Evolutionary conservation across 2,329 filamentous ascomycete species (phyloP).

Genomic region (Botrytis deweyae): DNA sequence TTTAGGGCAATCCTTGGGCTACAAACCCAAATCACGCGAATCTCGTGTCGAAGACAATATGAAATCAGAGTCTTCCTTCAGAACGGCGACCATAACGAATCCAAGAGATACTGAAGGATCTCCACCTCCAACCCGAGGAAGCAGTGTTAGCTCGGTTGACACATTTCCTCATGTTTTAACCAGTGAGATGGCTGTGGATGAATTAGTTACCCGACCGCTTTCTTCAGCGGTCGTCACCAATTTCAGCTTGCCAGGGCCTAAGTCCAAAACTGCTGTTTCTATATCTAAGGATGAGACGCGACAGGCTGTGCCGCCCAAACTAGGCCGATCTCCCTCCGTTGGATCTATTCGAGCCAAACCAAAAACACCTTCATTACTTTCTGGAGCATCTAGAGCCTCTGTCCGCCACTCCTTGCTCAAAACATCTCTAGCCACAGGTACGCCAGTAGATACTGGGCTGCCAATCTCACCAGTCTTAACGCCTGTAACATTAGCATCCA

Average conservation of each 20-base stretch:
- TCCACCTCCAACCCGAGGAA: constrained; percentile 22
- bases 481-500: background rate
- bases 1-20: background rate
- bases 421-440: constrained; percentile 26
- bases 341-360: constrained; percentile 21
- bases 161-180: constrained; percentile 32
- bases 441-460: constrained; percentile 31
- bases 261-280: constrained; percentile 8
- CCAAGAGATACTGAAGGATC: constrained; percentile 19
- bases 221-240: constrained; percentile 35
- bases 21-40: background rate
- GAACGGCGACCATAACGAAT: constrained; percentile 17
- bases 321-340: background rate
- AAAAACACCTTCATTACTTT: constrained; percentile 32
- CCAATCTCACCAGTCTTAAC: constrained; percentile 33
- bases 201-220: constrained; percentile 19
- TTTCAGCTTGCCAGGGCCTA: constrained; percentile 35
- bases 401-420: constrained; percentile 35
- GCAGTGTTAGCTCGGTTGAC: constrained; percentile 30
- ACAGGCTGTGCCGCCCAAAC: background rate
- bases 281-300: background rate
- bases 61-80: constrained; percentile 20
- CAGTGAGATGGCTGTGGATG: constrained; percentile 27
- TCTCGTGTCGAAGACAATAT: background rate
- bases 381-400: constrained; percentile 32